Conservation (phyloP, 495 filamentous ascomycete species). For the Neohortaea acidophila region DNA sequence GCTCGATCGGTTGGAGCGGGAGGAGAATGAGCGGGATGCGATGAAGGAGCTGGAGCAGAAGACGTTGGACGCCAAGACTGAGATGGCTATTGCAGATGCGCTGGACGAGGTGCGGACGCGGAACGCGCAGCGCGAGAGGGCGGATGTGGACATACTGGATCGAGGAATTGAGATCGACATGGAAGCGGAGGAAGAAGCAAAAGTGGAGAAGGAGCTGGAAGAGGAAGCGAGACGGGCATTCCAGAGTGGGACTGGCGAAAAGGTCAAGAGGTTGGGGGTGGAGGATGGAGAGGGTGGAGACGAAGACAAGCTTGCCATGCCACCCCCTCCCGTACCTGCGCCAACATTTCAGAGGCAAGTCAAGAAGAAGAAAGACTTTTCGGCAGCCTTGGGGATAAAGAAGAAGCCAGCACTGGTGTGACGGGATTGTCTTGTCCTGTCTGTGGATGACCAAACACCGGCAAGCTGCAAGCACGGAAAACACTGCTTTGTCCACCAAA, state of each 20-base stretch:
- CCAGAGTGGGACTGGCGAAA: slow-evolving; percentile 42
- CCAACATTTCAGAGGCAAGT: slow-evolving; percentile 61
- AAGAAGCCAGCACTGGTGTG: slow-evolving; percentile 37
- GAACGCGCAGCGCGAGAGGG: slow-evolving; percentile 73
- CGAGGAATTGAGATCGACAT: slow-evolving; percentile 26
- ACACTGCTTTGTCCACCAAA: no score
- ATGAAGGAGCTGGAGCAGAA: slow-evolving; percentile 72
- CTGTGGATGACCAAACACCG: no score
- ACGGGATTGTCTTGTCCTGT: no score
- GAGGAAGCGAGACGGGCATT: slow-evolving; percentile 73
- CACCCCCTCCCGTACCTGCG: slow-evolving; percentile 32
- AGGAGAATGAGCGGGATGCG: slow-evolving; percentile 50
- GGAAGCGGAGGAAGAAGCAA: slow-evolving; percentile 42
- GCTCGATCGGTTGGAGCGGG: slow-evolving; percentile 66
- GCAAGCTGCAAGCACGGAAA: no score
- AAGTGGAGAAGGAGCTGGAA: slow-evolving; percentile 69
- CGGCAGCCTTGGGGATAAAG: slow-evolving; percentile 70
- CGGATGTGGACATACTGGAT: slow-evolving; percentile 45
- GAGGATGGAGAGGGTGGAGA: slow-evolving; percentile 20
- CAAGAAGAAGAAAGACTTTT: slow-evolving; percentile 70
- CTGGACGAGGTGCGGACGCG: slow-evolving; percentile 85
- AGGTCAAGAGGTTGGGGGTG: slow-evolving; percentile 31
- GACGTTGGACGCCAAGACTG: slow-evolving; percentile 81
- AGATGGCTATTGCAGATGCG: slow-evolving; percentile 94
- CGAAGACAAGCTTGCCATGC: slow-evolving; percentile 18